Evolutionary conservation across 2,329 filamentous ascomycete genomes (phyloP), one percentile per base, ranked within the genome.

Genomic region (Seiridium unicorne): DNA sequence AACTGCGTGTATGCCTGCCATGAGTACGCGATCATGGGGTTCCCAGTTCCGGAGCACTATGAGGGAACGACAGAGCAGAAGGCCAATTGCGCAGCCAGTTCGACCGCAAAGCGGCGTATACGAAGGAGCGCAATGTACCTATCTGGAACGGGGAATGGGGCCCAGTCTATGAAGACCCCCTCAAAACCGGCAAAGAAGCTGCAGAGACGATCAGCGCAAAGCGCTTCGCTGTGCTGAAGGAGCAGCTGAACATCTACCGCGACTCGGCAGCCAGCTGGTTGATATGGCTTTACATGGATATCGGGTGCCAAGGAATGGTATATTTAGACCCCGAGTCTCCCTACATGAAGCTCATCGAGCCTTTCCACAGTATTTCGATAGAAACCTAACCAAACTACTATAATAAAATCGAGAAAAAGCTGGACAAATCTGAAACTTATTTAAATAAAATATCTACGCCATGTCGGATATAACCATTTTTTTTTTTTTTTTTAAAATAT

Each of bases 241-340:
- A 79, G 44, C 80, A 82, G 51, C 64, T 78, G 2, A 58, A 64
- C 1, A 74, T 77, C 1, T 78, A 78, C 59, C 70, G 68, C 55
- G 60, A 42, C 62, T 78, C 0, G 76, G 76, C 6, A 77, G 54
- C 80, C 3, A 80, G 78, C 51, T 88, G 85, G 86, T 81, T 74
- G 11, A 88, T 88, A 66, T 86, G 83, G 83, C 70, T 83, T 0
- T 85, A 84, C 70, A 86, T 85, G 67, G 82, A 86, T 60, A 79
- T 85, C 44, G 81, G 83, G 0, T 76, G 81, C 49, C 82, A 85
- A 68, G 83, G 82, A 5, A 84, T 86, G 82, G 73, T 83, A 0
- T 79, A 82, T 61, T 73, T 80, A 0, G 73, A 74, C 40, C 78
- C 79, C 0, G 69, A 79, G 9, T 79, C 76, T 6, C 64, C 74